These are phyloP conservation scores for Colletotrichum sp. DNA, from an alignment of 2,329 filamentous ascomycete genomes.

Conservation along the genomic window DNA sequence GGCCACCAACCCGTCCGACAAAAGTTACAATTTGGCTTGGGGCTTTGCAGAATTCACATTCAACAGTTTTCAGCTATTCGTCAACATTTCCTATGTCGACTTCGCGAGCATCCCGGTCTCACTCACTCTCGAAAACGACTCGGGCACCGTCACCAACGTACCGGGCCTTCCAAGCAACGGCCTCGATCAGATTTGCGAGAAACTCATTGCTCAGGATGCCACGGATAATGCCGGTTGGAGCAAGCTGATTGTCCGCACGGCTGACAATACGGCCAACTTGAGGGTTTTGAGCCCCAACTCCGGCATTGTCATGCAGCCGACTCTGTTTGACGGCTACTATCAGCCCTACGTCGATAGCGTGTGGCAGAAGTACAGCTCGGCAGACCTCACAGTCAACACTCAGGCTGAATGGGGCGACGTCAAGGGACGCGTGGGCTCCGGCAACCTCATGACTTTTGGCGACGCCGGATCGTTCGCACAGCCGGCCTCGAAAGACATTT, in stretches of 20 bases:
- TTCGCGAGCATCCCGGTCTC: conserved; percentile 73
- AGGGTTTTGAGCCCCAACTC: conserved; percentile 61
- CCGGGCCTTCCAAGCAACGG: conserved; percentile 53
- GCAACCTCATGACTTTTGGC: conserved; percentile 45
- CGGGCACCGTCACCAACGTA: conserved; percentile 50
- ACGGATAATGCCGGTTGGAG: conserved; percentile 57
- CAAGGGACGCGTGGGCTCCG: conserved; percentile 43
- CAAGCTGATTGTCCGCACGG: conserved; percentile 50
- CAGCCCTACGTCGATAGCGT: conserved; percentile 54
- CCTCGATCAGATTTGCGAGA: conserved; percentile 48
- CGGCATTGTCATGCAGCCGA: conserved; percentile 46
- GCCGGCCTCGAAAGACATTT: conserved; percentile 55
- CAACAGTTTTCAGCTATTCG: conserved; percentile 65
- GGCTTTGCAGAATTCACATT: conserved; percentile 74
- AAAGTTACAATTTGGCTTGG: conserved; percentile 68
- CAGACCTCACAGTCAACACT: conserved; percentile 57
- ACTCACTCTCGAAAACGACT: conserved; percentile 54
- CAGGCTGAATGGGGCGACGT: conserved; percentile 57
- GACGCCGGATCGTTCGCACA: conserved; percentile 45
- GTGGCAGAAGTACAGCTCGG: conserved; percentile 53
- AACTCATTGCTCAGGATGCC: conserved; percentile 49
- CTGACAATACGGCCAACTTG: conserved; percentile 42
- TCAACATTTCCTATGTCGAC: conserved; percentile 78
- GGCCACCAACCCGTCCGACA: conserved; percentile 68
- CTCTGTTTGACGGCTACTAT: conserved; percentile 57